Conservation (phyloP, 257 asterid species). For the Cinchona pubescens region DNA sequence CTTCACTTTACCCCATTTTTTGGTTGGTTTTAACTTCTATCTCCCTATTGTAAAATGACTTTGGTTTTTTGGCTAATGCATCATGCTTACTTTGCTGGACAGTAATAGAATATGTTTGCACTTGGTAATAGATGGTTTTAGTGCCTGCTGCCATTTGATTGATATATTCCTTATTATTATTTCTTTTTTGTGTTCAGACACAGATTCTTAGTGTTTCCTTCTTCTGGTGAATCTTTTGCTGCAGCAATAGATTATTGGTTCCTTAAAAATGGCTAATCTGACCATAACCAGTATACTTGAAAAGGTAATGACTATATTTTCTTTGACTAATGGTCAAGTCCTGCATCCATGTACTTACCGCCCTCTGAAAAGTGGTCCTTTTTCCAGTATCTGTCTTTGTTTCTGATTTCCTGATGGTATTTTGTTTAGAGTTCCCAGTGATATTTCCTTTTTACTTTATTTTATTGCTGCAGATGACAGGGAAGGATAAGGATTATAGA, state of each 20-base stretch:
- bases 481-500: slow-evolving; percentile 97
- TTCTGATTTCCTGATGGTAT: not conserved
- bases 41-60: not conserved
- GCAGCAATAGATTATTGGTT: not conserved
- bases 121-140: not conserved
- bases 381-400: not conserved
- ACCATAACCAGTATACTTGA: slow-evolving; percentile 63
- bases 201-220: slow-evolving; percentile 6
- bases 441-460: slow-evolving; percentile 7
- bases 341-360: slow-evolving; percentile 8
- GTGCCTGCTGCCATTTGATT: not conserved
- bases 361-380: not conserved
- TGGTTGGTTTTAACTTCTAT: not conserved
- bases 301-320: slow-evolving; percentile 48
- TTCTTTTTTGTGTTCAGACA: not conserved
- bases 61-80: not conserved
- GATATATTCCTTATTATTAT: too few species aligned
- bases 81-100: not conserved
- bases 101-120: not conserved
- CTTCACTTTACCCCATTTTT: not conserved
- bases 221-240: slow-evolving; percentile 23
- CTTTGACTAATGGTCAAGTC: slow-evolving; percentile 6
- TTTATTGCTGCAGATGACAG: slow-evolving; percentile 75
- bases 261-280: slow-evolving; percentile 45
- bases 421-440: not conserved